Base-by-base conservation (phyloP, 352 stramenopile species). In the Phytophthora fragariae region DNA sequence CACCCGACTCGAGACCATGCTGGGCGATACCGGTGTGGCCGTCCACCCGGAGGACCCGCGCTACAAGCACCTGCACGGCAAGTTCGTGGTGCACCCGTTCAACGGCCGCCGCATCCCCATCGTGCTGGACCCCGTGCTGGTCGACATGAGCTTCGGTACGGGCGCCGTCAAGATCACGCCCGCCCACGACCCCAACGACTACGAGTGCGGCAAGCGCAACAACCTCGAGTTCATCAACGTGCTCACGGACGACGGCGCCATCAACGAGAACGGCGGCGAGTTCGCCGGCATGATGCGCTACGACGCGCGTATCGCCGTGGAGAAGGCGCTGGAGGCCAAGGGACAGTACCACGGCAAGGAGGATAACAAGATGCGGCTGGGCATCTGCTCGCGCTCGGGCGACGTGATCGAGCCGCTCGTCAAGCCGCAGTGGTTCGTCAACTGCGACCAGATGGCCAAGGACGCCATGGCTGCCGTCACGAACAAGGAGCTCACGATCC, bases 1-100 rank as follows among this genome's bases (percentile, higher is more conserved):
- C 1, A 99, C 98, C 41, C 98, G 98, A 93, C 85, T 99, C 5
- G 98, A 99, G 88, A 99, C 98, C 7, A 99, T 99, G 97, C 84
- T 99, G 29, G 98, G 98, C 39, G 98, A 99, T 88, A 95, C 92
- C 6, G 98, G 96, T 44, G 97, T 99, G 21, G 98, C 98, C 1
- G 93, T 99, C 24, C 98, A 99, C 89, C 98, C 98, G 0, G 94
- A 99, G 33, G 98, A 99, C 85, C 80, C 91, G 39, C 91, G 98
- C 19, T 99, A 99, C 90, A 99, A 83, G 72, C 97, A 99, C 79
- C 84, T 99, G 56, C 98, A 99, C 81, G 98, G 98, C 65, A 99
- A 99, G 84, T 94, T 85, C 61, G 90, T 99, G 41, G 79, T 99
- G 59, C 98, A 99, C 81, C 98, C 98, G 53, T 99, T 99, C 84